These are phyloP conservation scores for Apophysomyces elegans DNA, from an alignment of 371 early-diverging fungal species.

Conservation along the genomic window DNA sequence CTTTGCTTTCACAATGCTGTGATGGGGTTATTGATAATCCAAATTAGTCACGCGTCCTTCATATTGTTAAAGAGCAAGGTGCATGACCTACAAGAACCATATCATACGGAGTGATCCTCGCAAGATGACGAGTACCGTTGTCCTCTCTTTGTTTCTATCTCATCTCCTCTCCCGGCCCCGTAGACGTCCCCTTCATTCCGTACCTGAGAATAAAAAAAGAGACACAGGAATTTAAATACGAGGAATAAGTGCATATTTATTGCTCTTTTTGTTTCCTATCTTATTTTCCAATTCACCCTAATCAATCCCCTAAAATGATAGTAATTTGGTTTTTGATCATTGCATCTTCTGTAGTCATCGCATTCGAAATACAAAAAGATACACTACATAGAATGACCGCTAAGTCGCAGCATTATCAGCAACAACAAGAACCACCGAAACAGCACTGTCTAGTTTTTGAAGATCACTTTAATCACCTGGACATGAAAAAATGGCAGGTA, in stretches of 20 bases:
- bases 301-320: not conserved
- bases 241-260: not conserved
- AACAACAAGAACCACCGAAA: not conserved
- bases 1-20: too few species aligned
- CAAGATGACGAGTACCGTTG: not conserved
- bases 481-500: constrained; percentile 63
- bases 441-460: constrained; percentile 57
- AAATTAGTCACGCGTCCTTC: not conserved
- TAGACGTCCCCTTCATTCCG: not conserved
- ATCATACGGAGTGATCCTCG: not conserved
- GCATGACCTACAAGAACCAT: constrained; percentile 3
- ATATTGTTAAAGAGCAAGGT: not conserved
- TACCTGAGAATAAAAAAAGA: not conserved
- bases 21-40: too few species aligned
- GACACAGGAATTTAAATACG: constrained; percentile 8
- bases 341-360: not conserved
- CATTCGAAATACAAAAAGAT: constrained; percentile 13
- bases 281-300: constrained; percentile 1
- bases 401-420: not conserved
- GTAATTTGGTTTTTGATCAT: not conserved
- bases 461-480: constrained; percentile 66
- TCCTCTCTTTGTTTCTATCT: too few species aligned
- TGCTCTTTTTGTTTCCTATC: constrained; percentile 11
- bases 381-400: not conserved
- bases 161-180: not conserved